Base-by-base conservation (phyloP, 106 monocot genomes). In the Narthecium ossifragum region DNA sequence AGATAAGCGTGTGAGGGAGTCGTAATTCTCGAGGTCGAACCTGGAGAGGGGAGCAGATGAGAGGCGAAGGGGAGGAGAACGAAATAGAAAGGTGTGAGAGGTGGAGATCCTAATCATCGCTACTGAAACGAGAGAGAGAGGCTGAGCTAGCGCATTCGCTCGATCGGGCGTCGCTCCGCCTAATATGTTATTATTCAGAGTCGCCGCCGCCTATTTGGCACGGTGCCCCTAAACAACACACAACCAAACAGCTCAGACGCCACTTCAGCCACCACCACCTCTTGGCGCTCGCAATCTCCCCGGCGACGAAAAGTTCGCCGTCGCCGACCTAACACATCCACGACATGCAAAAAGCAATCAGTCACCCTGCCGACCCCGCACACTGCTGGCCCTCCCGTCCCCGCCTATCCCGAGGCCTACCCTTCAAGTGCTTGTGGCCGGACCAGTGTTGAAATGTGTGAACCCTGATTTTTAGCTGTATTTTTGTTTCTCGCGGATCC, bases 221-320 rank as follows among this genome's bases (percentile, higher is more conserved):
- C 31, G 28, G 7, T 29, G 2, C 8, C 8, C 55, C 24, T 30
- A 26, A 28, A 29, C 22, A 17, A 50, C n/a, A n/a, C n/a, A n/a
- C n/a, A 50, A 18, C 50, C 24, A n/a, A n/a, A 5, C 48, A 49
- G n/a, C n/a, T 49, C n/a, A 49, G 47, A 9, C 3, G 29, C 33
- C 63, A 63, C 50, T 46, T 63, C 14, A 63, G 47, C 63, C 63
- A 65, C 33, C 34, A 23, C n/a, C 52, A 55, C 39, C 53, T 53
- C 18, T 37, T 53, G 26, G 5, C 39, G 15, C 65, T 55, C 7
- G 22, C 50, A 21, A 0, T 24, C 21, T 13, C 12, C 3, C 34
- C 34, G 31, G 15, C 12, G 18, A 14, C 30, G 48, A 25, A 14
- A 52, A 32, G 64, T 34, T 23, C 24, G 50, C 36, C 37, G 51